A percentile compares a stretch with the other conserved stretches of the same genome.
phyloP scores from a whole-genome alignment of 208 protist genomes.

The Crithidia bombi region DNA sequence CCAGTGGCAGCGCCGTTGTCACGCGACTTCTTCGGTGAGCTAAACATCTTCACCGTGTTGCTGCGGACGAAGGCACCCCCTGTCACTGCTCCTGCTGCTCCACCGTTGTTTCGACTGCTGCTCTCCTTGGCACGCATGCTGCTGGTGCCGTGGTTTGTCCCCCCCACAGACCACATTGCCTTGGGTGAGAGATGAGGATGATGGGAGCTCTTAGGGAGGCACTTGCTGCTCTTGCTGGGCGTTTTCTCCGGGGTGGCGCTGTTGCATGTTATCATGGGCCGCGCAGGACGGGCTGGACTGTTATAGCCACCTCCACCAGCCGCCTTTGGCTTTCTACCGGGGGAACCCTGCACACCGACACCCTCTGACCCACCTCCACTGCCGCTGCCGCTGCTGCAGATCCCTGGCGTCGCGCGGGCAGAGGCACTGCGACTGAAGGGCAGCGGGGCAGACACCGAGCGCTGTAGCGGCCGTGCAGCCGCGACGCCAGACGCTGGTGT shows the following conservation, averaged over 20 bases:
- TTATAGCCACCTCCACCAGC: background rate
- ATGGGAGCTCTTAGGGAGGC: background rate
- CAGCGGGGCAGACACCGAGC: conserved; percentile 22
- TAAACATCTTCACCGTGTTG: conserved; percentile 15
- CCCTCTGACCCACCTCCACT: background rate
- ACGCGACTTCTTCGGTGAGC: background rate
- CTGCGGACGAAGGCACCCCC: conserved; percentile 32
- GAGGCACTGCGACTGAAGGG: conserved; percentile 13
- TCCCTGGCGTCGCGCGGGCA: background rate
- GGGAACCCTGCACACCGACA: background rate
- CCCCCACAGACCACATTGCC: conserved; percentile 11
- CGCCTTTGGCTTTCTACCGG: background rate
- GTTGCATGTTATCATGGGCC: background rate
- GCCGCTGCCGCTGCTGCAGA: background rate
- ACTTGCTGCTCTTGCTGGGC: background rate
- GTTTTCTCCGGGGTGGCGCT: background rate
- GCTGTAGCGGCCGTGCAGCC: conserved; percentile 12
- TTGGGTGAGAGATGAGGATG: conserved; percentile 9
- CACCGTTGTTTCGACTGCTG: background rate
- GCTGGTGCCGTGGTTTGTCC: background rate
- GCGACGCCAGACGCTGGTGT: background rate
- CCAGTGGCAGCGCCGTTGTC: background rate
- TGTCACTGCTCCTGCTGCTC: too few species aligned
- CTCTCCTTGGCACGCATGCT: background rate
- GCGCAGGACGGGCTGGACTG: background rate